phyloP scores from a whole-genome alignment of 1,284 basidiomycete genomes.

The Malassezia obtusa region DNA sequence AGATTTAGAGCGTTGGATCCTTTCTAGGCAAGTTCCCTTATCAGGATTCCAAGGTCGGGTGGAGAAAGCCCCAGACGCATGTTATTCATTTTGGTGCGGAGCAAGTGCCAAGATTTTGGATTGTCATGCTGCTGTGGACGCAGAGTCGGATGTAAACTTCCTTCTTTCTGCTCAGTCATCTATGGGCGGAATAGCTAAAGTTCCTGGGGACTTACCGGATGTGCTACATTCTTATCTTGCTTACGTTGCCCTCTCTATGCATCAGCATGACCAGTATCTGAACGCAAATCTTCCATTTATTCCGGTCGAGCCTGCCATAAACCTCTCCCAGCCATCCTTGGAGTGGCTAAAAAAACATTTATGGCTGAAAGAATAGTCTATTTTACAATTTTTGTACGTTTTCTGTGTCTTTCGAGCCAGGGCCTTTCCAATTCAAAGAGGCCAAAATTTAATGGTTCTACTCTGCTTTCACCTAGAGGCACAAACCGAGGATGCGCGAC shows the following conservation, averaged over 20 bases:
- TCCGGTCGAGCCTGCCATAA: slow-evolving; percentile 3
- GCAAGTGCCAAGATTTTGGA: slow-evolving; percentile 24
- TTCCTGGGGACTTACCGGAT: slow-evolving; percentile 34
- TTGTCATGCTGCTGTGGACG: slow-evolving; percentile 24
- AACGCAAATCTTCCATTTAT: neutral
- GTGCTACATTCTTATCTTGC: slow-evolving; percentile 41
- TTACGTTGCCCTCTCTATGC: slow-evolving; percentile 32
- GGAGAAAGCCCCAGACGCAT: slow-evolving; percentile 25
- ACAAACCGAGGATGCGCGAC: slow-evolving; percentile 12
- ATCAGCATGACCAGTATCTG: slow-evolving; percentile 13
- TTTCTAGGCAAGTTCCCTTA: slow-evolving; percentile 12
- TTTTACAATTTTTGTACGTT: neutral
- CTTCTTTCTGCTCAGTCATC: slow-evolving; percentile 30
- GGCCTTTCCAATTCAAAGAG: neutral
- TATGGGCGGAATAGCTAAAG: slow-evolving; percentile 38
- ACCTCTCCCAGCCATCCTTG: slow-evolving; percentile 1
- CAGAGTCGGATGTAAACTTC: slow-evolving; percentile 22
- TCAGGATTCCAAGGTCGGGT: slow-evolving; percentile 16
- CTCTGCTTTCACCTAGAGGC: neutral
- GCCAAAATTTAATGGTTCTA: too few relatives aligned
- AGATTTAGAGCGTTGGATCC: slow-evolving; percentile 15
- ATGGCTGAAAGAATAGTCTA: neutral
- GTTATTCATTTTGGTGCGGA: slow-evolving; percentile 47
- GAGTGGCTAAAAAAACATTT: slow-evolving; percentile 12
- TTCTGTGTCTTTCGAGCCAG: neutral